Evolutionary conservation across 176 grass and related monocot species (phyloP), one percentile per base, ranked within the genome.

Genomic region (Phoenix roebelenii): DNA sequence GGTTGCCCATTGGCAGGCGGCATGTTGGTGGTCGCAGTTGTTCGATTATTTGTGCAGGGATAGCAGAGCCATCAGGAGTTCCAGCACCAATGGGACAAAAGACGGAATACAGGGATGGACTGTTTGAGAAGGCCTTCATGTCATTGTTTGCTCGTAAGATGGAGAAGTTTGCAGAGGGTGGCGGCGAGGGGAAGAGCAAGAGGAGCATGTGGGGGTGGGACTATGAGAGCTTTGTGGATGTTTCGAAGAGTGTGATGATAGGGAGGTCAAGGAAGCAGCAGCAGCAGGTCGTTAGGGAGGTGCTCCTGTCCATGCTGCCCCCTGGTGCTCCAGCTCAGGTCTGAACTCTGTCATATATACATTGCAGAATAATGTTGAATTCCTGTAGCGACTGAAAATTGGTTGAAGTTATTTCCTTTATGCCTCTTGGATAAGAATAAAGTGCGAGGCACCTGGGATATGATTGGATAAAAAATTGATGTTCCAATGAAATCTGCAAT

Each of bases 211-310:
- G 77, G 92, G 92, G 87, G 0, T 87, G 84, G 92, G 80, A 96
- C 79, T 96, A 96, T 64, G 92, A 90, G 49, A 80, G 78, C 60
- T 96, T 96, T 72, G 92, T 96, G 69, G 91, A 96, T 76, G 83
- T 96, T 18, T 96, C 91, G 28, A 85, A 72, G 23, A 76, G 87
- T 2, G 92, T 96, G 18, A 96, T 96, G 92, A 48, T 70, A 44
- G 86, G 92, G 4, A 77, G 86, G 26, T 82, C 84, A 22, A 82
- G 83, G 3, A 70, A 68, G 57, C 80, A 96, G 80, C 92, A 96
- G 80, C 92, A 90, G 83, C 81, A 85, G 63, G 92, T 82, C 14
- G 92, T 97, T 12, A 89, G 92, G 18, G 92, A 83, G 73, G 87
- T 97, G 54, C 75, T 97, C 6, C 81, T 97, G 17, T 97, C 87